Conservation (phyloP, 2,329 filamentous ascomycete species). For the Exophiala dermatitidis region DNA sequence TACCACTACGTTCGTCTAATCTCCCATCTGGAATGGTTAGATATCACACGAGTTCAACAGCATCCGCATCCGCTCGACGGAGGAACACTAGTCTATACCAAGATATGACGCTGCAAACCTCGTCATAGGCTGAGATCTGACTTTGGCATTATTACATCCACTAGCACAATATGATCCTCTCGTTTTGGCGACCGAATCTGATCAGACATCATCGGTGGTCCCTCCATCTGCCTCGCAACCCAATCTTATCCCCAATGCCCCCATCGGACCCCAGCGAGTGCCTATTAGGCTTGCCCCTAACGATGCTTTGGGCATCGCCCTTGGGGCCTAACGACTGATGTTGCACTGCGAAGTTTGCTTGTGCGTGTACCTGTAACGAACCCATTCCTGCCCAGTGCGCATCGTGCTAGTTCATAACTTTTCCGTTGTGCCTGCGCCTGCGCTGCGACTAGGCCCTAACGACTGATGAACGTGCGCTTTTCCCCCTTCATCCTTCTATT, state of each 20-base stretch:
- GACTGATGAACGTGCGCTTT: conserved; percentile 4
- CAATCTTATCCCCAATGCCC: conserved; percentile 3
- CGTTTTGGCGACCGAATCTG: conserved; percentile 3
- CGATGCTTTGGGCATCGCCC: conserved; percentile 7
- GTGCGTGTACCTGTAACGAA: background rate
- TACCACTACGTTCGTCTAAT: too few relatives aligned
- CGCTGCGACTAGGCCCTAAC: conserved; percentile 1
- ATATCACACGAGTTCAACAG: too few relatives aligned
- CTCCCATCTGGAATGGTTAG: too few relatives aligned
- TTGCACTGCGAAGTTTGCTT: conserved; percentile 5
- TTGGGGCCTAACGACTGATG: conserved; percentile 6
- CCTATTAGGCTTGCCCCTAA: conserved; percentile 5
- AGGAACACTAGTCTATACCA: too few relatives aligned
- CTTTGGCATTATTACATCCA: conserved; percentile 5
- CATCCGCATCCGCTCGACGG: too few relatives aligned
- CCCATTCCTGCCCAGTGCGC: conserved; percentile 1
- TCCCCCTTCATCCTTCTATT: conserved; percentile 1
- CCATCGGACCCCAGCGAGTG: conserved; percentile 3
- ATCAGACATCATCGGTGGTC: conserved; percentile 9
- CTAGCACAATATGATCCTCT: background rate
- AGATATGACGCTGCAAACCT: too few relatives aligned
- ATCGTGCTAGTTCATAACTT: background rate
- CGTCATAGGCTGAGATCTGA: background rate
- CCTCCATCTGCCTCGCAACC: background rate
- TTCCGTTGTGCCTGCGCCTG: conserved; percentile 4